Conservation (phyloP, 192 early-diverging fungal genomes). For the Coemansia sp. region DNA sequence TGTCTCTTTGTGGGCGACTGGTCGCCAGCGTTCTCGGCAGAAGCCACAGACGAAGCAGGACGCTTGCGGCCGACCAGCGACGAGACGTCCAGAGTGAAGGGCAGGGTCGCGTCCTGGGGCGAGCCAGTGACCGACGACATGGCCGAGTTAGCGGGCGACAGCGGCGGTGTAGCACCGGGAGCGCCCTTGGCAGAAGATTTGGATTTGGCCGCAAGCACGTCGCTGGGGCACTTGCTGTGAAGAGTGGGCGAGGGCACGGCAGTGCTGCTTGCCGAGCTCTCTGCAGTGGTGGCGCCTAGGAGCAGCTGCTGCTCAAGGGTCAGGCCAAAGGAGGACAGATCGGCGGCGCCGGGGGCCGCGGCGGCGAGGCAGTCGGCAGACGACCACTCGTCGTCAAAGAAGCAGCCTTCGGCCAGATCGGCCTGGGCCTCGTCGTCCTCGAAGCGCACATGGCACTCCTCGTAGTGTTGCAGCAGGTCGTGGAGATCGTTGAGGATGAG, state of each 20-base stretch:
- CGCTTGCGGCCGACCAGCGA: constrained; percentile 48
- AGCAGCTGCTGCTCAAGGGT: constrained; percentile 54
- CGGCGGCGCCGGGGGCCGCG: constrained; percentile 8
- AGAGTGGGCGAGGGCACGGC: constrained; percentile 35
- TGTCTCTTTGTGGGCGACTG: constrained; percentile 34
- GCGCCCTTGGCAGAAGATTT: constrained; percentile 11
- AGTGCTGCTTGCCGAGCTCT: constrained; percentile 28
- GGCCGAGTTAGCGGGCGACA: constrained; percentile 44
- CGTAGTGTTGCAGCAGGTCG: constrained; percentile 94
- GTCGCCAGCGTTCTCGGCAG: constrained; percentile 5
- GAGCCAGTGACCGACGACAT: constrained; percentile 49
- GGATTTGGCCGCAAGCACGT: constrained; percentile 4
- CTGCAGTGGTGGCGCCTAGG: constrained; percentile 34
- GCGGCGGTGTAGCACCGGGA: constrained; percentile 30
- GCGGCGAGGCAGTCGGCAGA: constrained; percentile 31
- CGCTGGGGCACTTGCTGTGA: constrained; percentile 15
- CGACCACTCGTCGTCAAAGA: constrained; percentile 57
- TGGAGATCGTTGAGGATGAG: constrained; percentile 85
- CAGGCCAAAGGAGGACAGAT: constrained; percentile 45
- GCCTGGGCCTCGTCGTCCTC: constrained; percentile 77
- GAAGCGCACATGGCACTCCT: constrained; percentile 89
- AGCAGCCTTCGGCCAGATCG: constrained; percentile 47
- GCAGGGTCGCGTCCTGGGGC: constrained; percentile 39
- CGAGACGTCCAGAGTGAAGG: constrained; percentile 27
- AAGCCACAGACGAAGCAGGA: constrained; percentile 22